phyloP scores from a whole-genome alignment of 2,329 filamentous ascomycete genomes.

The Daldinia sp. region DNA sequence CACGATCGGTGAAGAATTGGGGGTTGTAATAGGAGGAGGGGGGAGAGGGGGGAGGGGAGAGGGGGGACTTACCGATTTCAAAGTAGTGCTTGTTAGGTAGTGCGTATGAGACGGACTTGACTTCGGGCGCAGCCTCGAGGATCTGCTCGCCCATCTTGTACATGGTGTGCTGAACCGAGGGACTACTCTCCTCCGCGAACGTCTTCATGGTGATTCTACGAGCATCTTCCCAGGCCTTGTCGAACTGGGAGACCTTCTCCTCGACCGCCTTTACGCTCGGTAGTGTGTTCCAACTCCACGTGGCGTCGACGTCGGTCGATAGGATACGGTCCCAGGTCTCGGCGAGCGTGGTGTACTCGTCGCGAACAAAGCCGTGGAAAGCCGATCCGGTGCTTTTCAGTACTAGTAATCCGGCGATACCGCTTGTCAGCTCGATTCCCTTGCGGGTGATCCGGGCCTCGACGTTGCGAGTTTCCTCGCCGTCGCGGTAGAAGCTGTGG shows the following conservation, averaged over 20 bases:
- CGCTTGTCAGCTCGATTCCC: conserved; percentile 79
- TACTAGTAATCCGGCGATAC: conserved; percentile 83
- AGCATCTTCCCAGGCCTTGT: conserved; percentile 80
- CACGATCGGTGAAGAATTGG: neutral
- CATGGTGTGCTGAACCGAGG: conserved; percentile 97
- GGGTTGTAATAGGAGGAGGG: neutral
- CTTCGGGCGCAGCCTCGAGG: conserved; percentile 74
- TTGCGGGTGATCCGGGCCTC: conserved; percentile 73
- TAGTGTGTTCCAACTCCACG: conserved; percentile 86
- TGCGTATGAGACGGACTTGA: conserved; percentile 79
- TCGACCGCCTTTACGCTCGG: conserved; percentile 71
- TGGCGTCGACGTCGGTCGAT: conserved; percentile 88
- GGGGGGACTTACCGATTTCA: conserved; percentile 75
- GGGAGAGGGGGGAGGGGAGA: neutral
- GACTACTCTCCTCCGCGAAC: conserved; percentile 89
- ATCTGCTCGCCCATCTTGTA: conserved; percentile 97
- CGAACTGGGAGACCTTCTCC: conserved; percentile 71
- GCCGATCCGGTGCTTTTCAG: conserved; percentile 96
- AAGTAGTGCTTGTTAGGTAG: conserved; percentile 99
- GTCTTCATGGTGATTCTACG: conserved; percentile 86
- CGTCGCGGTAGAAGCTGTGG: conserved; percentile 92
- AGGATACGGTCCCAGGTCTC: conserved; percentile 97
- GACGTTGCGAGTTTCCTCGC: conserved; percentile 85
- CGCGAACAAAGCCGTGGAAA: conserved; percentile 92
- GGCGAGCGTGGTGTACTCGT: conserved; percentile 89